Conservation (phyloP, 2,329 filamentous ascomycete genomes). For the Fusarium robinianum region DNA sequence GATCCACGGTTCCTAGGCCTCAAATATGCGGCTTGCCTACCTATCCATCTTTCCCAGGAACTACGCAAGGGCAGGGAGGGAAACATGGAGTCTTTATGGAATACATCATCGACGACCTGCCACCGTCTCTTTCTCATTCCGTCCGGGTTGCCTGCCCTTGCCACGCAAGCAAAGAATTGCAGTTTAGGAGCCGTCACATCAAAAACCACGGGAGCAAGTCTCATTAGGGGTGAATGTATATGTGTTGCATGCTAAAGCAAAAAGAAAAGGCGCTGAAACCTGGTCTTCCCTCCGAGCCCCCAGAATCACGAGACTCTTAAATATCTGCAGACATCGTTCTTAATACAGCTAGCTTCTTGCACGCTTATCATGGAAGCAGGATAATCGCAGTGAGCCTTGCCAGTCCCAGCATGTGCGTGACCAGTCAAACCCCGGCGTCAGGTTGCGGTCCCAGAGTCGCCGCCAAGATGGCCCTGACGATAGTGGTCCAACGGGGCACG, state of each 20-base stretch:
- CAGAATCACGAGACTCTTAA: slow-evolving; percentile 13
- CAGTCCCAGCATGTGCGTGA: slow-evolving; percentile 12
- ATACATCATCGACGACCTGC: too few relatives aligned
- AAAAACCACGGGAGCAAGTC: slow-evolving; percentile 2
- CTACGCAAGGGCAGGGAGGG: too few relatives aligned
- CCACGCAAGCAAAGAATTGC: too few relatives aligned
- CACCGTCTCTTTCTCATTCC: too few relatives aligned
- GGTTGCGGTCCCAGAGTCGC: slow-evolving; percentile 14
- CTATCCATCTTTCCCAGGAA: too few relatives aligned
- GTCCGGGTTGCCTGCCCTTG: too few relatives aligned
- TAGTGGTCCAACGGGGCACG: slow-evolving; percentile 6
- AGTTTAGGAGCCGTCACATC: too few relatives aligned
- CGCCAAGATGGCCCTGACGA: slow-evolving; percentile 11
- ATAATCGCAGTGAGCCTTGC: slow-evolving; percentile 12
- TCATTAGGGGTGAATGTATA: slow-evolving; percentile 24
- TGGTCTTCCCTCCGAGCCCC: slow-evolving; percentile 14
- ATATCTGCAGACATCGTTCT: slow-evolving; percentile 19
- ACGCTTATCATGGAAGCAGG: slow-evolving; percentile 11
- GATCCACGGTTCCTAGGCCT: too few relatives aligned
- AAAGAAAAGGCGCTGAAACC: slow-evolving; percentile 27
- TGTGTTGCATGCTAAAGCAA: slow-evolving; percentile 27
- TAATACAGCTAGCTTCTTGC: slow-evolving; percentile 26
- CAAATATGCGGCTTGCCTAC: too few relatives aligned
- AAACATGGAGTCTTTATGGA: too few relatives aligned
- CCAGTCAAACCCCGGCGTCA: slow-evolving; percentile 1